phyloP scores from a whole-genome alignment of 2,329 filamentous ascomycete species.

The Pyrenophora seminiperda region DNA sequence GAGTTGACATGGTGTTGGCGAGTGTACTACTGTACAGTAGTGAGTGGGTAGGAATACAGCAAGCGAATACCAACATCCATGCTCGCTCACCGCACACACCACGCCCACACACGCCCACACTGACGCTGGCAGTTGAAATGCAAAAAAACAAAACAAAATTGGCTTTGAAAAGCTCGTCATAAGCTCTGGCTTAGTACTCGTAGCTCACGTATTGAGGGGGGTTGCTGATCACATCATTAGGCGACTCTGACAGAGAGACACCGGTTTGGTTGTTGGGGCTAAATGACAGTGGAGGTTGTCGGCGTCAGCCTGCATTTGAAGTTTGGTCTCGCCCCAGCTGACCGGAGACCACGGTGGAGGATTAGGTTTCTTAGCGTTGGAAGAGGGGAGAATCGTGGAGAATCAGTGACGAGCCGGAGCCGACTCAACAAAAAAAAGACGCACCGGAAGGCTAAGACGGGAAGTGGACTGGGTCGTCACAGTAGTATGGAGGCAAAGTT shows the following conservation, averaged over 20 bases:
- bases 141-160: too few relatives aligned
- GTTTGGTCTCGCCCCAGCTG: conserved; percentile 18
- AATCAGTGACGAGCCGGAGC: conserved; percentile 5
- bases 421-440: neutral
- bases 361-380: conserved; percentile 8
- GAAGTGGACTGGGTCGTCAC: conserved; percentile 1
- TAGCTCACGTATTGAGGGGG: too few relatives aligned
- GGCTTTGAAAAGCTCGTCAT: too few relatives aligned
- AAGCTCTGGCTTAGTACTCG: too few relatives aligned
- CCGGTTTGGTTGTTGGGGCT: neutral
- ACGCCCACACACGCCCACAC: too few relatives aligned
- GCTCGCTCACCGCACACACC: too few relatives aligned
- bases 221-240: conserved; percentile 1
- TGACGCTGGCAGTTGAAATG: too few relatives aligned
- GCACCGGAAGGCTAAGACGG: neutral
- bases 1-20: too few relatives aligned
- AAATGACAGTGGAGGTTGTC: conserved; percentile 5
- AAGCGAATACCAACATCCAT: too few relatives aligned
- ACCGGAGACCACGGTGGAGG: conserved; percentile 7
- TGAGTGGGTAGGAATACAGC: too few relatives aligned
- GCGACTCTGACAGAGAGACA: neutral
- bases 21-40: too few relatives aligned
- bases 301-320: conserved; percentile 24
- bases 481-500: conserved; percentile 1
- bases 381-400: conserved; percentile 14